Conservation (phyloP, 73 alveolate species). For the Uronychia binucleata region DNA sequence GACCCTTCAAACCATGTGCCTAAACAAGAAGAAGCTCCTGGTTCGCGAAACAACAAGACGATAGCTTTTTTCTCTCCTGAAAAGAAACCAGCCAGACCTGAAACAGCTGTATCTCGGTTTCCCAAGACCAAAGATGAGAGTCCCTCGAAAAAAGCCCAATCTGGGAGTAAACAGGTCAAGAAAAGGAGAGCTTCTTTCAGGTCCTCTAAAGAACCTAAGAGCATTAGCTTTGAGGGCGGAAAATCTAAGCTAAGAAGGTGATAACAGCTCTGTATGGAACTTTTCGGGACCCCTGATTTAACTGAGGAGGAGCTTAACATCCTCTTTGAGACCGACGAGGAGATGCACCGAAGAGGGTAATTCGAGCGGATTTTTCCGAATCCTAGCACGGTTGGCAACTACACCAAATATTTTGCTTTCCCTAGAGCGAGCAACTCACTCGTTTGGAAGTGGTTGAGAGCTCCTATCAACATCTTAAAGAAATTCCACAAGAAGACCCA, state of each 20-base stretch:
- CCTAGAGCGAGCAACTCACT: constrained; percentile 10
- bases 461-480: not conserved
- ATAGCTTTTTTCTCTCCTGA: not conserved
- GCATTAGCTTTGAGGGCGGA: too few relatives aligned
- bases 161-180: not conserved
- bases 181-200: not conserved
- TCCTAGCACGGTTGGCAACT: constrained; percentile 8
- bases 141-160: not conserved
- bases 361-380: constrained; percentile 21
- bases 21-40: too few relatives aligned
- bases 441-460: constrained; percentile 10
- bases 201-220: too few relatives aligned
- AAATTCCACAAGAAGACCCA: not conserved
- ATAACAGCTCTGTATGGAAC: not conserved
- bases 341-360: constrained; percentile 7
- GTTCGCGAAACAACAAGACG: too few relatives aligned
- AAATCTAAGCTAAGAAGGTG: not conserved
- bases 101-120: not conserved
- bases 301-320: constrained; percentile 13
- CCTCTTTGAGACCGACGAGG: constrained; percentile 8
- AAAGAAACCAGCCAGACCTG: not conserved
- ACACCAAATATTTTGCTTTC: not conserved
- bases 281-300: not conserved
- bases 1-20: too few relatives aligned
- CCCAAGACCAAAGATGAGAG: not conserved